Evolutionary conservation across 495 filamentous ascomycete species (phyloP), one percentile per base, ranked within the genome.

Genomic region (Penicillium egyptiacum): DNA sequence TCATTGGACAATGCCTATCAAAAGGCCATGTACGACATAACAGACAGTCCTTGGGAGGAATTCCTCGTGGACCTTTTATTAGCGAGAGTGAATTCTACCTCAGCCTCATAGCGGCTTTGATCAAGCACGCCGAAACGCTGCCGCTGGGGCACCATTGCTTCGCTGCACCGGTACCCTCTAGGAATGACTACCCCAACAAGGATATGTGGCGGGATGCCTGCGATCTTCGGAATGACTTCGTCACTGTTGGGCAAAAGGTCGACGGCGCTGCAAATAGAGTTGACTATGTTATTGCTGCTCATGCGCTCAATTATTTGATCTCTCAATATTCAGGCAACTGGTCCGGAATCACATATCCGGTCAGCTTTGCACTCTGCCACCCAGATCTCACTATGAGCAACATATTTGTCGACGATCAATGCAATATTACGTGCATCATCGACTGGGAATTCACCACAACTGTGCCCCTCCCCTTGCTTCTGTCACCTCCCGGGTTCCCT

Each of bases 1-100:
- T 17, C 5, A 46, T 46, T 28, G 44, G 44, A 28, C 16, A 46
- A 46, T 46, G 44, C 25, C 44, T 46, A 2, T 46, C 44, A 46
- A 25, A 25, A n/a, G 44, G 25, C 5, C 25, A n/a, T 16, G n/a
- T 46, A 7, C 25, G n/a, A 17, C 7, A 46, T 8, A 28, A 46
- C 2, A 28, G 44, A 46, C 22, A 25, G 2, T 28, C 25, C 8
- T 46, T 46, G 44, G 17, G 11, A 17, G 11, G 3, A 11, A 7
- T 46, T 8, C 14, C 16, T 28, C 44, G 44, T 4, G 44, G 44
- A 8, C 44, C 44, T 17, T 46, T 28, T 17, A 5, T 4, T 16
- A 17, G 16, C 3, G 25, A 9, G 6, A 1, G 28, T 46, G 44
- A 28, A 6, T 28, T 46, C 8, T 28, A 28, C 16, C 1, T 5